These are phyloP conservation scores for Rhododendron griersonianum DNA, from an alignment of 148 eudicot genomes.

Conservation along the genomic window DNA sequence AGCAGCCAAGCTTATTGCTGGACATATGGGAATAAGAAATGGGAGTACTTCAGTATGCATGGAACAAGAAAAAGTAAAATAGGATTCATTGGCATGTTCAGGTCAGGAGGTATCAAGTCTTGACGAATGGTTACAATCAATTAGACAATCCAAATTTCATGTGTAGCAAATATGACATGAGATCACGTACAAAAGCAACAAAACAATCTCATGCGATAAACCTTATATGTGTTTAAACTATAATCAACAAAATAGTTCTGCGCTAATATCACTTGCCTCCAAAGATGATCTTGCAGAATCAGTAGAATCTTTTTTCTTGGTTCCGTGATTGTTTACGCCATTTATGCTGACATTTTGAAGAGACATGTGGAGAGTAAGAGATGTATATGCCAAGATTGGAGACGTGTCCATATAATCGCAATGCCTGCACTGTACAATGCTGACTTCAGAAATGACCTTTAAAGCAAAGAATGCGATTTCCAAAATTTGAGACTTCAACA, in stretches of 20 bases:
- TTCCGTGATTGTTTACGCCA: constrained; percentile 22
- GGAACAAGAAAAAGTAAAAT: background rate
- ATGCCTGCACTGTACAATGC: constrained; percentile 52
- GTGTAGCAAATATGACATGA: background rate
- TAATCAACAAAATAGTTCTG: background rate
- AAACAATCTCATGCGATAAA: background rate
- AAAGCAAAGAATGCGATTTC: constrained; percentile 44
- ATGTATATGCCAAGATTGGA: constrained; percentile 57
- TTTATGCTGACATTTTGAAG: constrained; percentile 33
- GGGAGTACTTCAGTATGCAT: background rate
- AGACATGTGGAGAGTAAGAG: constrained; percentile 65
- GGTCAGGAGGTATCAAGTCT: background rate
- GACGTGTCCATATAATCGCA: constrained; percentile 55
- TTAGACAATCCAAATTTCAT: background rate
- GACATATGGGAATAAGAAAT: background rate
- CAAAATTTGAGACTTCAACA: constrained; percentile 47
- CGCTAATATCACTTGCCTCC: constrained; percentile 42
- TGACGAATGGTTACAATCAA: background rate
- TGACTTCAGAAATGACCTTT: constrained; percentile 71
- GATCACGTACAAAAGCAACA: background rate
- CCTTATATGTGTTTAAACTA: background rate
- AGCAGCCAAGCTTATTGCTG: background rate
- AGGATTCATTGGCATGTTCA: background rate
- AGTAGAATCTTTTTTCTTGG: constrained; percentile 17
- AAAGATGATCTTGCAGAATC: constrained; percentile 25